Evolutionary conservation across 768 basidiomycete species (phyloP), one percentile per base, ranked within the genome.

Genomic region (Hericium coralloides): DNA sequence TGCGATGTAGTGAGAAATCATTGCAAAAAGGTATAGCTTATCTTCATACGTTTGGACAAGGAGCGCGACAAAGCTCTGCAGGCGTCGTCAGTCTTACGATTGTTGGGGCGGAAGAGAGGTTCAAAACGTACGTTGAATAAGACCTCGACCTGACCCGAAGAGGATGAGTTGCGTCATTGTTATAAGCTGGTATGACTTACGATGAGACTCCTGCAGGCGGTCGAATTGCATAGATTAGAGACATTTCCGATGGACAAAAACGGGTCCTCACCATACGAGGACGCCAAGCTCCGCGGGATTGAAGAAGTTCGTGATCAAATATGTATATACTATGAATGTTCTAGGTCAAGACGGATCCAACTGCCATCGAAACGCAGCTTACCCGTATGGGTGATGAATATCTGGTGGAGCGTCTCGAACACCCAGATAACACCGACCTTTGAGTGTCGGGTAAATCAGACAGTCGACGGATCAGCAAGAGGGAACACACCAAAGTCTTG

Each of bases 41-140:
- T 31, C 26, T 31, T 31, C 75, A 77, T 57, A 79, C 79, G 73
- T 70, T 74, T 82, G 80, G 4, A 82, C 81, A 17, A 83, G 66
- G n/a, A 82, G 64, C 3, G 79, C 79, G 49, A 79, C 78, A 51
- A 81, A 72, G 4, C 77, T 79, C 80, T 81, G 43, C 12, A 45
- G 37, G 39, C 12, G 25, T 20, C 12, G 12, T 45, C 45, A 47
- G 55, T 55, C 25, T 39, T 54, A 39, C 17, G 45, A 36, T 17
- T 43, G 49, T 20, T 23, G 47, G 41, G n/a, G 47, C 10, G 7
- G 10, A 14, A 52, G 39, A 45, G 12, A 25, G 39, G n/a, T 38
- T 39, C 20, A 10, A 20, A 10, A 62, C 73, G 58, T 60, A 79
- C 81, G 61, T 80, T 82, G 65, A 81, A 81, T 38, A 82, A 63